Conservation (phyloP, 2,329 filamentous ascomycete species). For the Colletotrichum sp. region DNA sequence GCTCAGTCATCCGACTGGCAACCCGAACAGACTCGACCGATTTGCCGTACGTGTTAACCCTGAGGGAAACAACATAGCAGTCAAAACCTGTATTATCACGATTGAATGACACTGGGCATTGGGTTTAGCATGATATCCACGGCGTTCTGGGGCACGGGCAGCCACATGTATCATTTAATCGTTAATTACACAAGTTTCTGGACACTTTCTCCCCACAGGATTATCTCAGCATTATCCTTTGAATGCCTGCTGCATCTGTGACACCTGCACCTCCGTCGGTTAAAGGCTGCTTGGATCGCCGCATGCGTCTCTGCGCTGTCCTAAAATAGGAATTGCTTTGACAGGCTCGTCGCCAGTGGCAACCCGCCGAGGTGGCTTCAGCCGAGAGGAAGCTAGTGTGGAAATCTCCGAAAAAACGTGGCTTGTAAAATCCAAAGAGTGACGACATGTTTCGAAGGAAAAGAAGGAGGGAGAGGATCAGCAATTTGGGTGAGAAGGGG, state of each 20-base stretch:
- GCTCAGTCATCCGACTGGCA: constrained; percentile 55
- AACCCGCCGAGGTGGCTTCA: background rate
- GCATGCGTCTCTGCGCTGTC: background rate
- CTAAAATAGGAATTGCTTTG: background rate
- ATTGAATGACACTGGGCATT: constrained; percentile 10
- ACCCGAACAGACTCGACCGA: constrained; percentile 35
- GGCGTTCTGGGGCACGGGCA: background rate
- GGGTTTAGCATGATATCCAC: constrained; percentile 18
- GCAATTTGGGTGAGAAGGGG: background rate
- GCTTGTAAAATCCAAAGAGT: background rate
- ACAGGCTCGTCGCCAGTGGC: background rate
- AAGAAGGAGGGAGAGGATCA: background rate
- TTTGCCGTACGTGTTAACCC: constrained; percentile 38
- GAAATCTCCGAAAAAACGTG: background rate
- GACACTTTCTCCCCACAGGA: background rate
- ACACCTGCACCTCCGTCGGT: background rate
- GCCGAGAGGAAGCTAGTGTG: background rate
- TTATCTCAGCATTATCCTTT: background rate
- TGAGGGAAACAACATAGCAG: constrained; percentile 18
- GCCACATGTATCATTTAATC: constrained; percentile 10
- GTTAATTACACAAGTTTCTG: background rate
- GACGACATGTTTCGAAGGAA: background rate
- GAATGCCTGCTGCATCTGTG: background rate
- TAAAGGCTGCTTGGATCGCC: background rate
- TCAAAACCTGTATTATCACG: background rate